These are phyloP conservation scores for Nidularia sp. DNA, from an alignment of 768 basidiomycete genomes.

Conservation along the genomic window DNA sequence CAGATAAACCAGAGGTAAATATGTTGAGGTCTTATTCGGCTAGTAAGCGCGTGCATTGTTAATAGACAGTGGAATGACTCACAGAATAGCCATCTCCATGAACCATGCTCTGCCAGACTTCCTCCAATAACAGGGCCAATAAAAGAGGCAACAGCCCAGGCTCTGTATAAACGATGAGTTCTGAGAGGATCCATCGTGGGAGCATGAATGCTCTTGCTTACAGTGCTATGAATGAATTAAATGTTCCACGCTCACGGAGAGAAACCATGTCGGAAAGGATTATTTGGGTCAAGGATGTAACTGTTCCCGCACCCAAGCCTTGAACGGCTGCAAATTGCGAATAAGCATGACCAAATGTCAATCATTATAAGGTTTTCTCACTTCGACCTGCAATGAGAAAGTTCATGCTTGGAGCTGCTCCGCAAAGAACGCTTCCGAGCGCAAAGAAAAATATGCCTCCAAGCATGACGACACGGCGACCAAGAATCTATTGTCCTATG, in stretches of 20 bases:
- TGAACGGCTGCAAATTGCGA: slow-evolving; percentile 23
- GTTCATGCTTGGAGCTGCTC: background rate
- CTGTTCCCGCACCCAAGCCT: slow-evolving; percentile 35
- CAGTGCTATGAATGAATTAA: slow-evolving; percentile 31
- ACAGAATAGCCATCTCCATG: slow-evolving; percentile 42
- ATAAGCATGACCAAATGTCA: background rate
- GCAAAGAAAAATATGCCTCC: background rate
- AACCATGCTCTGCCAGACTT: slow-evolving; percentile 18
- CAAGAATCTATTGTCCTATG: background rate
- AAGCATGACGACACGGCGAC: background rate
- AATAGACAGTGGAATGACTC: slow-evolving; percentile 1
- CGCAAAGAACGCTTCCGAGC: background rate
- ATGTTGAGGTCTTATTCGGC: slow-evolving; percentile 27
- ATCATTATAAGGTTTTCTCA: background rate
- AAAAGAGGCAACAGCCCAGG: slow-evolving; percentile 29
- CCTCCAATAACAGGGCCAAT: slow-evolving; percentile 33
- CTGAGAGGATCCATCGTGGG: background rate
- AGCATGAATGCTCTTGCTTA: slow-evolving; percentile 6
- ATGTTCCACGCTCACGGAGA: slow-evolving; percentile 37
- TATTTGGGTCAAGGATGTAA: slow-evolving; percentile 32
- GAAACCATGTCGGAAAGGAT: slow-evolving; percentile 43
- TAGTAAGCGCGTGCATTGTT: background rate
- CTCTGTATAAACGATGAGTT: slow-evolving; percentile 7
- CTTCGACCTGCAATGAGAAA: background rate
- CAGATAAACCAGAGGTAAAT: slow-evolving; percentile 28